Evolutionary conservation across 148 eudicot species (phyloP), one percentile per base, ranked within the genome.

Genomic region (Dysphania ambrosioides): DNA sequence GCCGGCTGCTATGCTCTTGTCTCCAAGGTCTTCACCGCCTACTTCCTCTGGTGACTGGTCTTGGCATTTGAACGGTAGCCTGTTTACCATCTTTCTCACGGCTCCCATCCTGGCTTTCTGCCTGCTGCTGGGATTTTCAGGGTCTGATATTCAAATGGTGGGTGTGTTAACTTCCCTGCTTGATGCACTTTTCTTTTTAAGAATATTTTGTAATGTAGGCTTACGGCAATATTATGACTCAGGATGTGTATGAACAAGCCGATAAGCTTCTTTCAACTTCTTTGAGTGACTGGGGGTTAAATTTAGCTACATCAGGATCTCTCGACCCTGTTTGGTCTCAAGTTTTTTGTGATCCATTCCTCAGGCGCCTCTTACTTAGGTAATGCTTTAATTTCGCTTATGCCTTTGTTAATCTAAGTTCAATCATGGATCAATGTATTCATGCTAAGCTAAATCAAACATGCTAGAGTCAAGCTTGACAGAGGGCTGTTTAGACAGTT

Each of bases 241-340:
- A 93, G 98, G 98, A 88, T 78, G 53, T 66, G 42, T 88, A 53
- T 31, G 79, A 81, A 65, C 71, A 84, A 42, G 93, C 87, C 51
- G 85, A 89, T 60, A 76, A 82, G 75, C 84, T 89, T 62, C 88
- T 93, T 53, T 85, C 89, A 47, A 85, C 91, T 36, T 75, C 88
- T 69, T 68, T 91, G 66, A 82, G 82, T 78, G 79, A 85, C 11
- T 87, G 90, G 94, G 98, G 92, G 23, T 79, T 78, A 65, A 74
- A 71, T 53, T 76, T 93, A 76, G 90, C 91, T 36, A 58, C 85
- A 40, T 86, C 87, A 36, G 82, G 86, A 74, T 72, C 72, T 65
- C 93, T 93, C 72, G 85, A 89, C 85, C 87, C 94, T 83, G 93
- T 83, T 67, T 91, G 98, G 98, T 85, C 90, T 49, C 97, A 89